Base-by-base conservation (phyloP, 2,329 filamentous ascomycete species). In the Pezicula neosporulosa region DNA sequence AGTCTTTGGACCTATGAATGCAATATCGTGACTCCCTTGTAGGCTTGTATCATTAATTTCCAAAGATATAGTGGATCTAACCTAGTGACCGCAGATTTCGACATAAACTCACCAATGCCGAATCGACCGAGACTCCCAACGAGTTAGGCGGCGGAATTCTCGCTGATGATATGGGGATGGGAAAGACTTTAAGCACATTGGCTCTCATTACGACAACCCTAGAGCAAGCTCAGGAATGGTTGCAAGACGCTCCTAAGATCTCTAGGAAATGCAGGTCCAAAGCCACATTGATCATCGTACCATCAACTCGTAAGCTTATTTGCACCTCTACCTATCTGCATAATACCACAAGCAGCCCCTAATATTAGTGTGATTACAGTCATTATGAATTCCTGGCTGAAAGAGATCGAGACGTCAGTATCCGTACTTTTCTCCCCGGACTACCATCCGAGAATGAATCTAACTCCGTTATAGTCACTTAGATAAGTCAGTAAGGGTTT, bases 21-120 rank as follows among this genome's bases (percentile, higher is more conserved):
- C n/a, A n/a, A n/a, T n/a, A n/a, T n/a, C n/a, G n/a, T n/a, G n/a
- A n/a, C n/a, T n/a, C n/a, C n/a, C n/a, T n/a, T n/a, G n/a, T n/a
- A n/a, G n/a, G n/a, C n/a, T n/a, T n/a, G n/a, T n/a, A n/a, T n/a
- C n/a, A n/a, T n/a, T n/a, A n/a, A n/a, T n/a, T n/a, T n/a, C n/a
- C n/a, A n/a, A n/a, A n/a, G n/a, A n/a, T n/a, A n/a, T n/a, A n/a
- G n/a, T n/a, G n/a, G n/a, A n/a, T n/a, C n/a, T n/a, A n/a, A n/a
- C n/a, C n/a, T n/a, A n/a, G n/a, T n/a, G n/a, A n/a, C n/a, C n/a
- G n/a, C n/a, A 65, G 78, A n/a, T 96, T 86, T 67, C 81, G 85
- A 59, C 92, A 97, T 59, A 82, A 94, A 51, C 89, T 97, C 60
- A 96, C 89, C 6, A 86, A 85, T 1, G 76, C 84, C n/a, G n/a